phyloP scores from a whole-genome alignment of 2,329 filamentous ascomycete species.

The Ophiocordyceps camponoti-saundersi region DNA sequence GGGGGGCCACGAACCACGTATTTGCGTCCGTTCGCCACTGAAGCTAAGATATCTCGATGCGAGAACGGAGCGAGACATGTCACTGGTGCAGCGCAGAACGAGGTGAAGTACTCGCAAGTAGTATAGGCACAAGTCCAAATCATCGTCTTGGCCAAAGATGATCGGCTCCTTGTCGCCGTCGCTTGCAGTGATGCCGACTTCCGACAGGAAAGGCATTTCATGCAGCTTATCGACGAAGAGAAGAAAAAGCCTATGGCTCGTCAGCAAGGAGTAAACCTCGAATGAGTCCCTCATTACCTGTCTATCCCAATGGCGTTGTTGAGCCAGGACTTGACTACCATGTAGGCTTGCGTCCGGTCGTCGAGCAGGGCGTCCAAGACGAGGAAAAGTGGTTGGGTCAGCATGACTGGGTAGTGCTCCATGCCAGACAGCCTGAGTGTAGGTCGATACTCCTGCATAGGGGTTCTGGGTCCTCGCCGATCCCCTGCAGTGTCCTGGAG shows the following conservation, averaged over 20 bases:
- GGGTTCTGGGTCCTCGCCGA: conserved; percentile 29
- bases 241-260: conserved; percentile 33
- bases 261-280: neutral
- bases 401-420: conserved; percentile 53
- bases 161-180: conserved; percentile 4
- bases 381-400: conserved; percentile 67
- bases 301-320: conserved; percentile 47
- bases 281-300: conserved; percentile 24
- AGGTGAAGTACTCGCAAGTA: conserved; percentile 60
- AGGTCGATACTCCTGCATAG: conserved; percentile 15
- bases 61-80: conserved; percentile 53
- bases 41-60: conserved; percentile 35
- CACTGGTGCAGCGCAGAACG: conserved; percentile 48
- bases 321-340: conserved; percentile 68
- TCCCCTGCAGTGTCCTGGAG: conserved; percentile 41
- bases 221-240: conserved; percentile 42
- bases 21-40: conserved; percentile 12
- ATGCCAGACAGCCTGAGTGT: conserved; percentile 30
- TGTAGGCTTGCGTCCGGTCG: conserved; percentile 55
- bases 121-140: conserved; percentile 63
- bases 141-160: conserved; percentile 36
- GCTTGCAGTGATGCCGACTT: conserved; percentile 2
- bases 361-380: conserved; percentile 64
- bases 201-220: conserved; percentile 31
- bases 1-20: conserved; percentile 30